Conservation (phyloP, 2,329 filamentous ascomycete species). For the Fusarium miscanthi region DNA sequence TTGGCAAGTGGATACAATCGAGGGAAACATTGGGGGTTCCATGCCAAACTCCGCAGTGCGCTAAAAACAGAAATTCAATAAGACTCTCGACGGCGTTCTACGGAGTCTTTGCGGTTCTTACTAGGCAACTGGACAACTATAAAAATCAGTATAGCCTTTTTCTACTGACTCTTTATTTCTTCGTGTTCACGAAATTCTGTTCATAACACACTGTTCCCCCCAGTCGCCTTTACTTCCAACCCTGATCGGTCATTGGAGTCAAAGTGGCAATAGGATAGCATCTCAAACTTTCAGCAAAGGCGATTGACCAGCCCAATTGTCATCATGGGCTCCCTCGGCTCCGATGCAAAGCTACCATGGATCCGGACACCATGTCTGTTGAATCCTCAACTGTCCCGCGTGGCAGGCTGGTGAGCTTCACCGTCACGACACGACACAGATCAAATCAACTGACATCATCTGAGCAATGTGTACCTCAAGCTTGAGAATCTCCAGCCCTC, state of each 20-base stretch:
- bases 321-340: constrained; percentile 55
- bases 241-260: not conserved
- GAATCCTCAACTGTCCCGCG: constrained; percentile 73
- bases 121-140: not conserved
- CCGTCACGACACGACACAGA: not conserved
- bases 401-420: constrained; percentile 74
- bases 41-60: not conserved
- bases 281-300: not conserved
- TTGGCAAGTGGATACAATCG: constrained; percentile 18
- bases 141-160: not conserved
- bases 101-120: not conserved
- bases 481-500: constrained; percentile 87
- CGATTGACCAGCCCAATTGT: not conserved
- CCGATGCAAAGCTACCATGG: constrained; percentile 67
- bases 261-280: not conserved
- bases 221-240: not conserved
- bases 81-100: not conserved
- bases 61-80: not conserved
- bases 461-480: constrained; percentile 82
- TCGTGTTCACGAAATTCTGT: not conserved
- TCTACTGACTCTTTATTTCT: not conserved
- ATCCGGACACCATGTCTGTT: constrained; percentile 77
- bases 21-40: not conserved
- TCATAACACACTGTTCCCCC: not conserved
- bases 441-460: constrained; percentile 23